A percentile compares a stretch with the other conserved stretches of the same genome.
These are phyloP conservation scores for Boletus subcaerulescens DNA, from an alignment of 768 basidiomycete genomes.

Conservation along the genomic window DNA sequence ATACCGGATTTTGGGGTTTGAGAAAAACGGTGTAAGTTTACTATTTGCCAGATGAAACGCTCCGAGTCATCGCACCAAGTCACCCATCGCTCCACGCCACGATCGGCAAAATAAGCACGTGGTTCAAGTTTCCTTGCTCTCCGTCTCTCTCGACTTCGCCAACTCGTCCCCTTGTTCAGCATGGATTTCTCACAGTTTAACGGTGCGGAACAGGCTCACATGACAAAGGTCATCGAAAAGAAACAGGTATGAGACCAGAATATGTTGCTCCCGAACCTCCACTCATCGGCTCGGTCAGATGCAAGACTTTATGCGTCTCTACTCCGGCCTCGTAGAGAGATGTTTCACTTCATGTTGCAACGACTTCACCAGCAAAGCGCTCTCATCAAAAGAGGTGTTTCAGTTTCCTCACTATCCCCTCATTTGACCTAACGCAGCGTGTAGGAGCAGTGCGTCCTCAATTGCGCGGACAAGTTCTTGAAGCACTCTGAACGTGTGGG, in stretches of 20 bases:
- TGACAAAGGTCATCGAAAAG: constrained; percentile 92
- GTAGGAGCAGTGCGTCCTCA: constrained; percentile 87
- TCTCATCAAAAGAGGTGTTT: constrained; percentile 87
- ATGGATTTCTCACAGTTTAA: constrained; percentile 96
- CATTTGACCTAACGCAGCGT: constrained; percentile 7
- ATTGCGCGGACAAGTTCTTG: constrained; percentile 97
- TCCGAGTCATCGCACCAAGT: background rate
- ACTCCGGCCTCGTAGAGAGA: constrained; percentile 90
- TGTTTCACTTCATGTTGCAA: constrained; percentile 95
- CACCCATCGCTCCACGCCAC: constrained; percentile 4
- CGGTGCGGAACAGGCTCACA: constrained; percentile 91
- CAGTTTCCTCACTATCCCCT: background rate
- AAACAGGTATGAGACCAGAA: constrained; percentile 66
- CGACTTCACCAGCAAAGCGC: constrained; percentile 93
- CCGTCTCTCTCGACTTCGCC: background rate
- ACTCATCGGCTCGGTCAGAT: constrained; percentile 52
- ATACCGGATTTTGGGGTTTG: constrained; percentile 8
- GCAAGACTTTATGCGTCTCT: constrained; percentile 97
- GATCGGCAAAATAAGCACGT: constrained; percentile 13
- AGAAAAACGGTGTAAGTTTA: background rate
- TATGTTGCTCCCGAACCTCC: background rate
- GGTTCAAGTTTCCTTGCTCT: background rate
- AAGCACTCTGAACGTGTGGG: constrained; percentile 95
- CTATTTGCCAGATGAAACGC: background rate
- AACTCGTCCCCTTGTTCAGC: constrained; percentile 10